Percentiles rank a stretch among this genome's conserved stretches.
Evolutionary conservation across 441 rosid species (phyloP).

Genomic region (Cnidoscolus chayamansa): DNA sequence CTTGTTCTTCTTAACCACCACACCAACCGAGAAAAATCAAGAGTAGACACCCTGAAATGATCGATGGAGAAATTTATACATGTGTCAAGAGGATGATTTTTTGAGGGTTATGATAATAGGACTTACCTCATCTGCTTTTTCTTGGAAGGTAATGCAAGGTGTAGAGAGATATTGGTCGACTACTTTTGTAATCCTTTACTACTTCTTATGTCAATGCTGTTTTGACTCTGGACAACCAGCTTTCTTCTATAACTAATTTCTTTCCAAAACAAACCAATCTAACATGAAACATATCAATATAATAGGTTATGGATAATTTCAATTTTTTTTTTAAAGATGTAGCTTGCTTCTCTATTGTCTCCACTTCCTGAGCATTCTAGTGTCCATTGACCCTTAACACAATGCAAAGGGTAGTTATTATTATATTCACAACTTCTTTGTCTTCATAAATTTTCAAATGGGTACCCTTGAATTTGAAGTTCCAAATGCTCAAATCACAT

Average conservation of each 20-base stretch:
- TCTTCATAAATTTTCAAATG: too few species aligned
- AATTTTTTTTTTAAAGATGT: too few species aligned
- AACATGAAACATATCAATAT: too few species aligned
- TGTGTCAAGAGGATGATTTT: neutral
- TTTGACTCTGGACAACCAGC: neutral
- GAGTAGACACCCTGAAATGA: too few species aligned
- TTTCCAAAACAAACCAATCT: neutral
- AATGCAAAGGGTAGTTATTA: too few species aligned
- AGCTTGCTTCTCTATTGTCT: too few species aligned
- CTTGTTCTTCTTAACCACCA: conserved; percentile 20
- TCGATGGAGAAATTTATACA: neutral
- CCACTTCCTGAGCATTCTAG: too few species aligned
- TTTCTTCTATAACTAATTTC: conserved; percentile 4
- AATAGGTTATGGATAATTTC: too few species aligned
- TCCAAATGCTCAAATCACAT: too few species aligned
- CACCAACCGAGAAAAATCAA: neutral
- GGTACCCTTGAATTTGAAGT: too few species aligned
- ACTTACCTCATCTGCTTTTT: neutral
- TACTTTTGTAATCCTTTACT: neutral
- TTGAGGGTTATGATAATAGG: neutral
- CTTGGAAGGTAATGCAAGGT: neutral
- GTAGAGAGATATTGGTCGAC: neutral
- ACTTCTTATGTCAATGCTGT: neutral
- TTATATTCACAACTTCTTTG: too few species aligned
- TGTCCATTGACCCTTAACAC: too few species aligned